Conservation (phyloP, 768 basidiomycete genomes). For the Xerocomellus intermedius region DNA sequence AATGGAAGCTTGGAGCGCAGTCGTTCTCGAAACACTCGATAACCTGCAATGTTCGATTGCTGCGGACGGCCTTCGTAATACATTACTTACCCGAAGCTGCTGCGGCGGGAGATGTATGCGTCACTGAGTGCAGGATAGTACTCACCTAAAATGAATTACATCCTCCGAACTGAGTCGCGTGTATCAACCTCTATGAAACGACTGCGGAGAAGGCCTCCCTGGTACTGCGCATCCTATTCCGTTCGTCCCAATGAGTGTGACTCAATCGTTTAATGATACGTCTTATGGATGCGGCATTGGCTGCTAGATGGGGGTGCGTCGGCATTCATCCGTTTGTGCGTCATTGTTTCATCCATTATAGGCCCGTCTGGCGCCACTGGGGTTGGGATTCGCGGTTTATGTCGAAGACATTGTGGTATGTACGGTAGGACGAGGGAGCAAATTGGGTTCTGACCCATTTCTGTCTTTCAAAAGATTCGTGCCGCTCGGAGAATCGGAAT, state of each 20-base stretch:
- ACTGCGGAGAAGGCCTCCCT: conserved; percentile 9
- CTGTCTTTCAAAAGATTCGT: neutral
- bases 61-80: neutral
- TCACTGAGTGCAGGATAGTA: neutral
- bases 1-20: neutral
- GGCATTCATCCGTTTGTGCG: neutral
- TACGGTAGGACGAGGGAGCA: neutral
- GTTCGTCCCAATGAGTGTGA: no score
- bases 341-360: neutral
- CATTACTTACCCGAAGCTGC: neutral
- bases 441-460: no score
- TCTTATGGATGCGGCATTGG: neutral
- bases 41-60: neutral
- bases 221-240: neutral
- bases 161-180: neutral
- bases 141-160: neutral
- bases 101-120: neutral
- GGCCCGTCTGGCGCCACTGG: neutral
- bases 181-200: neutral
- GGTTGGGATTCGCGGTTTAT: neutral
- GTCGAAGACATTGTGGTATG: neutral
- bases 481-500: neutral
- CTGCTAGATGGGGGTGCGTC: neutral
- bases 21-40: neutral
- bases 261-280: neutral